Evolutionary conservation across 768 basidiomycete genomes (phyloP), one percentile per base, ranked within the genome.

Genomic region (Rhodosporidiobolus sp.): DNA sequence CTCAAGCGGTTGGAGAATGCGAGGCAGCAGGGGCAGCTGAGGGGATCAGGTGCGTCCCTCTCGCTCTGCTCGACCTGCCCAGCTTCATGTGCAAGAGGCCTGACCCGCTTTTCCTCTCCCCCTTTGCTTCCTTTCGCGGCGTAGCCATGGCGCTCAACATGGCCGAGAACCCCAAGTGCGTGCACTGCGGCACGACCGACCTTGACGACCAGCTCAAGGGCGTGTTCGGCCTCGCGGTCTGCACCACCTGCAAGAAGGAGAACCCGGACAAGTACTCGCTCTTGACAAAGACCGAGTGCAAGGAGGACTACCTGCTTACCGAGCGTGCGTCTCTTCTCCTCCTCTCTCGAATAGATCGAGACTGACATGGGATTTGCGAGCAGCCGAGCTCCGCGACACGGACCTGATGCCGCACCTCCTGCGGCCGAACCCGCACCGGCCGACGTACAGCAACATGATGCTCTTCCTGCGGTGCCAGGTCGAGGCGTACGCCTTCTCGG

Each of bases 381-480:
- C 77, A 93, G 92, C 94, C 45, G 96, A 99, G 79, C 84, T 99
- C 35, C 88, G 90, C 67, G 96, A 99, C 79, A 88, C 91, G 78
- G 92, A 96, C 77, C 83, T 90, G 26, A 86, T 99, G 75, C 96
- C 95, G 0, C 96, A 99, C 81, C 84, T 95, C 34, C 85, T 98
- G 68, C 92, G 94, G 79, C 90, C 92, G 28, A 97, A 97, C 80
- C 94, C 92, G 7, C 94, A 96, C 83, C 90, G 91, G 75, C 90
- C 93, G 19, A 94, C 92, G 0, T 98, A 91, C 79, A 90, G 91
- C 48, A 99, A 98, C 84, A 98, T 98, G 96, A 98, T 98, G 96
- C 85, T 99, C 30, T 98, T 90, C 82, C 84, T 97, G 9, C 88
- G 96, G 46, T 89, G 84, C 78, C 95, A 98, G 80, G 92, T 96